Base-by-base conservation (phyloP, 768 basidiomycete species). In the Butyriboletus loyo region DNA sequence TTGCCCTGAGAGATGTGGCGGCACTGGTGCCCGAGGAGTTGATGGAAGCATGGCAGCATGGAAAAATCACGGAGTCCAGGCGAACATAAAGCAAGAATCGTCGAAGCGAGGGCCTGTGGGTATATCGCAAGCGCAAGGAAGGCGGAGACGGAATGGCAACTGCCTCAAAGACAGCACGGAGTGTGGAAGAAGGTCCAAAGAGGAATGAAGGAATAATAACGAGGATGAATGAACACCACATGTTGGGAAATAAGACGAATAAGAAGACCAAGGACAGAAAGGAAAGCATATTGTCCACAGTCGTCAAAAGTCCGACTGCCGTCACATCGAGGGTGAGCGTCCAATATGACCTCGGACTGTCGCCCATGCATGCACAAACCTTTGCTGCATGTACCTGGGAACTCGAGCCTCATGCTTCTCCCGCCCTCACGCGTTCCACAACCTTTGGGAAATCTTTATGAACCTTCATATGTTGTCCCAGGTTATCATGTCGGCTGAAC, bases 401-500 rank as follows among this genome's bases (percentile, higher is more conserved):
- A 50, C 40, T 41, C 43, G 40, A 27, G 28, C 38, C 42, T 58
- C 62, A 65, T 34, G 42, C 54, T 39, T 66, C 65, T 43, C 50
- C 58, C n/a, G 39, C 54, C 48, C 58, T 62, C 48, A 54, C 32
- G 48, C 63, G 69, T 39, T 68, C 68, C 45, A 70, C 37, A 13
- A 56, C 44, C 36, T 59, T 69, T n/a, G 65, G 54, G 35, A 61
- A 61, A 57, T 73, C 69, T 58, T 75, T 76, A 71, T 92, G 90
- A 38, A 92, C 86, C 43, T 87, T 84, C 84, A 89, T 86, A 62
- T 94, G 92, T 70, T 94, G 92, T 40, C 85, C 83, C 41, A 94
- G 80, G 65, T 94, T 94, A 67, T 94, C 92, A 62, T 89, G 88
- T 43, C 92, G 78, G 63, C 86, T 88, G 65, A 94, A 94, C 57